Evolutionary conservation across 2,329 filamentous ascomycete species (phyloP), one percentile per base, ranked within the genome.

Genomic region (Taxawa tesnikishii): DNA sequence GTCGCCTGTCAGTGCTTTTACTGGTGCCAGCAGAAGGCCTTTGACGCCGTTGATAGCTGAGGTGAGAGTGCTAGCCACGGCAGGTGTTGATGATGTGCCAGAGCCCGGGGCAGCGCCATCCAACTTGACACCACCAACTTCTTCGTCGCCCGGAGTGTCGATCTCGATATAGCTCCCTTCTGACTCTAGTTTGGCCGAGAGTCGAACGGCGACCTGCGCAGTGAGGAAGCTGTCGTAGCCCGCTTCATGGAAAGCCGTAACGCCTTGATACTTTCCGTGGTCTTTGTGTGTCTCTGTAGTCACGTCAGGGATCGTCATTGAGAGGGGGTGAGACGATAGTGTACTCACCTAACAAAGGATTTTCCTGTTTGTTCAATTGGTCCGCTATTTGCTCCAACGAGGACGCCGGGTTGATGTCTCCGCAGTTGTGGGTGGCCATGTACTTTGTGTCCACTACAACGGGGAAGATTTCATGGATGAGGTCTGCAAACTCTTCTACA

Each of bases 171-270:
- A 52, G n/a, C 43, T 50, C 16, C 51, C 51, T 38, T 57, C 55
- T 7, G 51, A 50, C 37, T 63, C 59, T 4, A 74, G 53, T 41
- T 68, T 67, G 2, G 64, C 57, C 6, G 68, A 64, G 3, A 77
- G 55, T 33, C 65, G 63, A 31, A 76, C 59, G 41, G 73, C 68
- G 15, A 75, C 59, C 34, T 67, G 65, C 3, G 72, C 73, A 0
- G 73, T 74, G 14, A 76, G 55, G 38, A 70, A 62, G 48, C 70
- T 75, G 47, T 78, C 73, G 40, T 70, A 78, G 6, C 73, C 73
- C 11, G 73, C 73, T 52, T 78, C 73, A 36, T 78, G 73, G 36
- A 64, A 58, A 38, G 58, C 55, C 19, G 46, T 43, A 4, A 43
- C 43, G 13, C 48, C 41, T 17, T 54, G 48, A 39, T 68, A 68